A percentile compares a stretch with the other conserved stretches of the same genome.
Conservation (phyloP, 2,329 filamentous ascomycete genomes). For the Xylaria sp. region DNA sequence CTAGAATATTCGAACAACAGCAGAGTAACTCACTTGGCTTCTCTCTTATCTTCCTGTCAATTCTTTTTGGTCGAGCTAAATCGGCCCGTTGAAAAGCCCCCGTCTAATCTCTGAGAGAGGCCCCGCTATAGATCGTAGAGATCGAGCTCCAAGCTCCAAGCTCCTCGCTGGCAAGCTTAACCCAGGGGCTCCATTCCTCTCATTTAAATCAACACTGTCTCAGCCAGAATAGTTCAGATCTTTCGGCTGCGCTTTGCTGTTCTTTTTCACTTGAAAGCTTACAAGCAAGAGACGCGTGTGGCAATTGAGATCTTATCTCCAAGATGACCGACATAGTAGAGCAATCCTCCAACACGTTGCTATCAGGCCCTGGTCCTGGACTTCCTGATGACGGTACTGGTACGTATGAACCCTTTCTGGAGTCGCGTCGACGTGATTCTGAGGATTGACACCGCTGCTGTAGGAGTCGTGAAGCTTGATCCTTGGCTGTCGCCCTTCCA, state of each 20-base stretch:
- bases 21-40: not conserved
- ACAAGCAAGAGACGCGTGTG: conserved; percentile 4
- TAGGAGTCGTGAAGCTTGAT: conserved; percentile 88
- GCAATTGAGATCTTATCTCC: conserved; percentile 20
- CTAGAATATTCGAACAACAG: not conserved
- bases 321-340: conserved; percentile 53
- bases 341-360: conserved; percentile 59
- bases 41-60: not conserved
- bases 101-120: conserved; percentile 24
- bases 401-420: conserved; percentile 49
- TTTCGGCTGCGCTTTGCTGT: conserved; percentile 8
- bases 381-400: conserved; percentile 78
- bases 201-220: conserved; percentile 13
- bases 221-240: conserved; percentile 4
- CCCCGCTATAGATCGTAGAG: conserved; percentile 30
- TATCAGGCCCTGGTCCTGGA: conserved; percentile 47
- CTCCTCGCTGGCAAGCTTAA: conserved; percentile 18
- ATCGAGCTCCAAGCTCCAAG: conserved; percentile 27
- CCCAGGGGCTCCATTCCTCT: conserved; percentile 27
- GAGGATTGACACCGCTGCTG: conserved; percentile 33
- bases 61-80: not conserved
- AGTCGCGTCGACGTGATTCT: conserved; percentile 10
- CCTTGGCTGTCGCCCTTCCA: conserved; percentile 90
- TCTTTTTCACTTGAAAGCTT: conserved; percentile 13
- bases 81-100: conserved; percentile 11